Conservation (phyloP, 1,284 basidiomycete species). For the Gomphus bonarii region DNA sequence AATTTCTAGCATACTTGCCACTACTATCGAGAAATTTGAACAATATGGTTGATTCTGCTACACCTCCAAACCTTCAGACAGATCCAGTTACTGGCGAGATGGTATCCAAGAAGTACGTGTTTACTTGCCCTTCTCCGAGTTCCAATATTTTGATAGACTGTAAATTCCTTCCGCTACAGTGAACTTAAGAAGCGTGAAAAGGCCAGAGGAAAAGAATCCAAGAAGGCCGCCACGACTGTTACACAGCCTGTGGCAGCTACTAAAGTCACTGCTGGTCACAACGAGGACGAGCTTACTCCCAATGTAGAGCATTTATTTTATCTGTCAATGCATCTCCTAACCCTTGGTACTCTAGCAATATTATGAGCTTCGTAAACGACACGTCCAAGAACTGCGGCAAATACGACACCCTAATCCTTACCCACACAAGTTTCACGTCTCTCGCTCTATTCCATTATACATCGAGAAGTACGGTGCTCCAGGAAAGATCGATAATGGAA, state of each 20-base stretch:
- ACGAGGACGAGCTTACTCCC: slow-evolving; percentile 1
- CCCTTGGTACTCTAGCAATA: slow-evolving; percentile 63
- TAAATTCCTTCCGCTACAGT: slow-evolving; percentile 35
- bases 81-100: slow-evolving; percentile 90
- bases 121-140: slow-evolving; percentile 5
- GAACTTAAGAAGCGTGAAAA: slow-evolving; percentile 89
- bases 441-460: slow-evolving; percentile 69
- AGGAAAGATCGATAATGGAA: slow-evolving; percentile 56
- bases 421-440: slow-evolving; percentile 98
- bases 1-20: not conserved
- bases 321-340: not conserved
- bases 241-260: slow-evolving; percentile 28
- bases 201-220: slow-evolving; percentile 75
- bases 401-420: slow-evolving; percentile 89
- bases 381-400: slow-evolving; percentile 80
- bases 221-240: slow-evolving; percentile 73
- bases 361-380: slow-evolving; percentile 85
- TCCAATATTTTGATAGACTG: slow-evolving; percentile 11
- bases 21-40: slow-evolving; percentile 1
- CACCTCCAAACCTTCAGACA: slow-evolving; percentile 35
- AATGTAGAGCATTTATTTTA: not conserved
- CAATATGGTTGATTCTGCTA: slow-evolving; percentile 3
- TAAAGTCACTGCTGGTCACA: slow-evolving; percentile 15
- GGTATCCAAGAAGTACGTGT: slow-evolving; percentile 85
- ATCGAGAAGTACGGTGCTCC: slow-evolving; percentile 69